Conservation (phyloP, 2,329 filamentous ascomycete genomes). For the Colletotrichum sp. region DNA sequence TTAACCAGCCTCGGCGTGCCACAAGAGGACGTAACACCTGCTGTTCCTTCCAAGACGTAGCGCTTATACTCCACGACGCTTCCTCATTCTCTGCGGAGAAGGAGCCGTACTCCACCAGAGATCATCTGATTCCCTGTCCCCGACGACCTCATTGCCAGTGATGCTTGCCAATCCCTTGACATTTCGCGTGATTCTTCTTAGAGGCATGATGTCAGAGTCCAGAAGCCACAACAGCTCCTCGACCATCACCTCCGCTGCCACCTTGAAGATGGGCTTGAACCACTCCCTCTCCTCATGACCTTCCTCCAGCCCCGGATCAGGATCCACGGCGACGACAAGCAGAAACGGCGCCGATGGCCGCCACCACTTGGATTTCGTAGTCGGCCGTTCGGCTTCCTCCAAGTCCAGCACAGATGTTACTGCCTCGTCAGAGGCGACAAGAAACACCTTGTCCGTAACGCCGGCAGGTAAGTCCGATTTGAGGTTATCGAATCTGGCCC, state of each 20-base stretch:
- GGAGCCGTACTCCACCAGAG: background rate
- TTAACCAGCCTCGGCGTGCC: too few species aligned
- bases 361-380: background rate
- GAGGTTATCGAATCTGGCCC: background rate
- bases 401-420: fast-evolving
- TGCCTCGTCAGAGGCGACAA: background rate
- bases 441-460: background rate
- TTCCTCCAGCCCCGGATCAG: background rate
- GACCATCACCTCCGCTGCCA: fast-evolving
- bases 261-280: fast-evolving
- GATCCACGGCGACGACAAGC: background rate
- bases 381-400: background rate
- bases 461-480: fast-evolving
- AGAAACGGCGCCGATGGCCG: background rate
- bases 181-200: background rate
- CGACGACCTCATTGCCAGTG: background rate
- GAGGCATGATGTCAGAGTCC: background rate
- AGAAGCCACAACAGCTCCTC: background rate
- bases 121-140: background rate
- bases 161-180: background rate
- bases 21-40: too few species aligned
- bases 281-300: background rate
- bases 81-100: background rate
- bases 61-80: background rate
- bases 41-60: too few species aligned